Conservation (phyloP, 805 yeast species). For the Ogataea corticis region DNA sequence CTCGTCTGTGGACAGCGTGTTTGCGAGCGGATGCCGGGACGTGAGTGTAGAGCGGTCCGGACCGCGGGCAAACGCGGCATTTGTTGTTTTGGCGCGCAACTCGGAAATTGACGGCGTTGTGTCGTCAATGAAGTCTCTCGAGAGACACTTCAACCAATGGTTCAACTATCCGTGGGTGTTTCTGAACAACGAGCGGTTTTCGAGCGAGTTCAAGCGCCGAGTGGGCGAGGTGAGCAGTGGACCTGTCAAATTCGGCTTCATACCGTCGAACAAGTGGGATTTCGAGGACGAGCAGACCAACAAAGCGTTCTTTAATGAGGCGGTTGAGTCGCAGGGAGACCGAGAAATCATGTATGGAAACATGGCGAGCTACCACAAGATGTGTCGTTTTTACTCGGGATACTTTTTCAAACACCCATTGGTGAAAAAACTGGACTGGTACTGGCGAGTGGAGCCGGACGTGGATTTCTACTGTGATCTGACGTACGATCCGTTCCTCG, state of each 20-base stretch:
- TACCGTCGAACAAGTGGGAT: slow-evolving; percentile 66
- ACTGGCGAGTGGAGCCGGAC: slow-evolving; percentile 95
- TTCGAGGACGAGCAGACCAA: slow-evolving; percentile 50
- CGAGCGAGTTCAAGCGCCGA: slow-evolving; percentile 56
- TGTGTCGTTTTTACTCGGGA: slow-evolving; percentile 94
- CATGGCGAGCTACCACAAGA: slow-evolving; percentile 80
- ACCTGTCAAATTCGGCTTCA: slow-evolving; percentile 67
- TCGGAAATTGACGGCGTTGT: slow-evolving; percentile 77
- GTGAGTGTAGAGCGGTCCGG: slow-evolving; percentile 22
- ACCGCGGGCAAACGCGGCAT: slow-evolving; percentile 73
- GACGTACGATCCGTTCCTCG: slow-evolving; percentile 86
- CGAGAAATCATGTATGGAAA: slow-evolving; percentile 82
- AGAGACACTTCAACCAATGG: slow-evolving; percentile 92
- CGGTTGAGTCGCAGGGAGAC: slow-evolving; percentile 76
- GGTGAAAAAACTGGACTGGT: slow-evolving; percentile 76
- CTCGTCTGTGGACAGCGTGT: slow-evolving; percentile 31
- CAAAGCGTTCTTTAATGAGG: slow-evolving; percentile 49
- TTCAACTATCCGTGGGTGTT: slow-evolving; percentile 91
- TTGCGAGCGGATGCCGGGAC: slow-evolving; percentile 36
- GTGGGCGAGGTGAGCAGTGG: slow-evolving; percentile 58
- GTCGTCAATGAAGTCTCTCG: slow-evolving; percentile 70
- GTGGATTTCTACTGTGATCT: slow-evolving; percentile 88
- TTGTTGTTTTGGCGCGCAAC: slow-evolving; percentile 82
- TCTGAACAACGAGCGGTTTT: slow-evolving; percentile 77
- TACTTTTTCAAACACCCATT: slow-evolving; percentile 77